phyloP scores from a whole-genome alignment of 140 eudicot species.

The Anethum foeniculum region DNA sequence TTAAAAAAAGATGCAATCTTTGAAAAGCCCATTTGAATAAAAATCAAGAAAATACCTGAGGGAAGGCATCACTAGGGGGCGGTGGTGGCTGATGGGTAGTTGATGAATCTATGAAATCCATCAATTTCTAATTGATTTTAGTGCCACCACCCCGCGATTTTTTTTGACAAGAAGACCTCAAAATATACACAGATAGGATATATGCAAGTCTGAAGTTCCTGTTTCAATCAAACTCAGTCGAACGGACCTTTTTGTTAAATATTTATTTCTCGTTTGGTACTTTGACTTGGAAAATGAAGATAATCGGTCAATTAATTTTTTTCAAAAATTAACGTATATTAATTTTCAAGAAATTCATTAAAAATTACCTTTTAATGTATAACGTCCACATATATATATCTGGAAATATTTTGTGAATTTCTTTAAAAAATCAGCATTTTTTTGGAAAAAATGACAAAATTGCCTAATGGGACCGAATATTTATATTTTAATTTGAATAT shows the following conservation, averaged over 20 bases:
- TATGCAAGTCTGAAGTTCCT: not conserved
- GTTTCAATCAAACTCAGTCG: not conserved
- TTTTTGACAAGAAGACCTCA: not conserved
- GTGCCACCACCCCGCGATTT: not conserved
- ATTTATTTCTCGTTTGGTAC: not conserved
- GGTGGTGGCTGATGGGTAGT: not conserved
- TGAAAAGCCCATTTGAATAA: not conserved
- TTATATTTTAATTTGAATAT: too few relatives aligned
- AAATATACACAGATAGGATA: not conserved
- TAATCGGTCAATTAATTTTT: too few relatives aligned
- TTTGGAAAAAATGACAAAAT: too few relatives aligned
- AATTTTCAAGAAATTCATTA: too few relatives aligned
- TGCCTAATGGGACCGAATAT: too few relatives aligned
- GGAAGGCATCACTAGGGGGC: not conserved
- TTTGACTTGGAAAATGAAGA: not conserved
- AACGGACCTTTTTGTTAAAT: not conserved
- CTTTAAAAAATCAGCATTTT: too few relatives aligned
- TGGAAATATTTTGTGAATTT: too few relatives aligned
- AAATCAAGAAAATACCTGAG: conserved; percentile 2
- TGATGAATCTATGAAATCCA: conserved; percentile 4
- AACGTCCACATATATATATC: too few relatives aligned
- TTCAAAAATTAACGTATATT: too few relatives aligned
- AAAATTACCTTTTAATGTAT: too few relatives aligned
- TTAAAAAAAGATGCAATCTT: not conserved
- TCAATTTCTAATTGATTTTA: not conserved